Evolutionary conservation across 2,329 filamentous ascomycete genomes (phyloP), one percentile per base, ranked within the genome.

Genomic region (Arthrobotrys sinensis): DNA sequence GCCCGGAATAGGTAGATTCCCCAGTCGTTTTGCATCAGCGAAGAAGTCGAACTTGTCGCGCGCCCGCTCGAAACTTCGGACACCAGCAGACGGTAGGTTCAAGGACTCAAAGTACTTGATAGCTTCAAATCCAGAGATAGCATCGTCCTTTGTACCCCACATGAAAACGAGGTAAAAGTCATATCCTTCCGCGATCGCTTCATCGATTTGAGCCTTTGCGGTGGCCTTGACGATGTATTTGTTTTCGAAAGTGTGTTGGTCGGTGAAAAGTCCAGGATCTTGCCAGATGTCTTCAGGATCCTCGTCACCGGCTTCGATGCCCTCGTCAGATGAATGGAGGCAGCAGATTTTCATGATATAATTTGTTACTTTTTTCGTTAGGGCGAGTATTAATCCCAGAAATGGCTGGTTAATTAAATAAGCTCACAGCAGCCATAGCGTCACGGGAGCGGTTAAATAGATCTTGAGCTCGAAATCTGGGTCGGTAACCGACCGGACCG

Each of bases 241-340:
- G 34, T 63, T 40, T 28, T 63, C 57, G 34, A 63, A 63, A 3
- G 57, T 36, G 34, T 63, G 57, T 63, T 63, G 36, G 34, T n/a
- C 12, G 11, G 57, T 63, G 34, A 43, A 63, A 1, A 24, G 57
- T n/a, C 57, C 40, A 12, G 57, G 57, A n/a, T 63, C 34, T 32
- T 24, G 36, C 36, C 40, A 34, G 40, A 43, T 14, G 11, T 34
- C 40, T 24, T 16, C 57, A 11, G 40, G 21, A 32, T 40, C 57
- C 16, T 53, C 50, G 12, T 28, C 32, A 16, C 36, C 40, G 16
- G 36, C 36, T 28, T 43, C 57, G 21, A 46, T 40, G 11, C 16
- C 36, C 14, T 34, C 57, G 11, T 63, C 21, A 16, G 36, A 43
- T 12, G 57, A 63, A 16, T 63, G 57, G 11, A 63, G 34, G 21